A percentile compares a stretch with the other conserved stretches of the same genome.
phyloP scores from a whole-genome alignment of 768 basidiomycete species.

The Postia placenta region DNA sequence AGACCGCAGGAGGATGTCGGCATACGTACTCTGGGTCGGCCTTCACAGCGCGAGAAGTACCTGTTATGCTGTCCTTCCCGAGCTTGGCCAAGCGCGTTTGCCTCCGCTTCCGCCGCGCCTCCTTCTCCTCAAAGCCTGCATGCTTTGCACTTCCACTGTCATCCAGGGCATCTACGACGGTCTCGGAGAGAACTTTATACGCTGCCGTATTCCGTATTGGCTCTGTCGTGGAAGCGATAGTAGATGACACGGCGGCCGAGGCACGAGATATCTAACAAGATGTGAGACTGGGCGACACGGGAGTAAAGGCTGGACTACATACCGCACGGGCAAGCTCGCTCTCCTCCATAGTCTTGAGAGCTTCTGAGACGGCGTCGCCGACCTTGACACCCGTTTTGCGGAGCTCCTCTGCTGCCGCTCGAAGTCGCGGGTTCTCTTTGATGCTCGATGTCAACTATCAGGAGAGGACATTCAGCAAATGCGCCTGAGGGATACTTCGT shows the following conservation, averaged over 20 bases:
- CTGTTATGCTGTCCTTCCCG: constrained; percentile 61
- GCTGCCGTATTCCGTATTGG: constrained; percentile 96
- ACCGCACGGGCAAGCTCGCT: constrained; percentile 87
- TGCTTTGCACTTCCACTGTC: constrained; percentile 91
- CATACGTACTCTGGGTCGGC: constrained; percentile 79
- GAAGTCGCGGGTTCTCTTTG: constrained; percentile 50
- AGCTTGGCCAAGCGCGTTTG: constrained; percentile 81
- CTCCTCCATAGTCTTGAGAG: constrained; percentile 91
- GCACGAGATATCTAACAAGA: constrained; percentile 69
- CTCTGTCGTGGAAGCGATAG: constrained; percentile 85
- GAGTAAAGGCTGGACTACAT: constrained; percentile 20
- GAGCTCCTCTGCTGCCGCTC: constrained; percentile 91
- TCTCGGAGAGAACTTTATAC: constrained; percentile 88
- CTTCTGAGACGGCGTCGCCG: constrained; percentile 90
- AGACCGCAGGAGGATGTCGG: neutral
- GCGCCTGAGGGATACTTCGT: neutral
- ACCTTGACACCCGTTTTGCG: constrained; percentile 86
- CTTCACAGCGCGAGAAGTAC: constrained; percentile 39
- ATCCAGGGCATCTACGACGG: constrained; percentile 87
- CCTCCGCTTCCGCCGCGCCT: constrained; percentile 75
- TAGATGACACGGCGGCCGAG: constrained; percentile 77
- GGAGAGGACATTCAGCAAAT: neutral
- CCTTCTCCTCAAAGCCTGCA: constrained; percentile 95
- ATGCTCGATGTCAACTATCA: constrained; percentile 1
- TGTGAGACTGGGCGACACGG: neutral